Percentiles rank a stretch among this genome's conserved stretches.
Conservation (phyloP, 805 yeast species). For the Geotrichum ghanense region DNA sequence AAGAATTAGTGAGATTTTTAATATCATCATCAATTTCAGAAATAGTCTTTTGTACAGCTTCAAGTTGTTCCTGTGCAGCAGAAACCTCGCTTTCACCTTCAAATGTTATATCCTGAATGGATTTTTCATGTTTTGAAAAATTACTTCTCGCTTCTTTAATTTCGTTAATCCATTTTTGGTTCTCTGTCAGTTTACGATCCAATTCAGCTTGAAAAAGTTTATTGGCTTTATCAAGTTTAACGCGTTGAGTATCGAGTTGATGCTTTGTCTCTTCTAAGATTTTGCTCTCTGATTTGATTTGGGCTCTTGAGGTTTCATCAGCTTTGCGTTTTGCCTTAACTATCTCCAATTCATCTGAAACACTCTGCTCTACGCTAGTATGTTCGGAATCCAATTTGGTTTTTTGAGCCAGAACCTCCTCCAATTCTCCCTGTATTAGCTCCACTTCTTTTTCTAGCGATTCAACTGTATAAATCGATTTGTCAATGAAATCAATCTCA, state of each 20-base stretch:
- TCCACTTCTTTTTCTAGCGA: constrained; percentile 26
- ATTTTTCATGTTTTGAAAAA: constrained; percentile 9
- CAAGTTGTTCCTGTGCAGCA: constrained; percentile 8
- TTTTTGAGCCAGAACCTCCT: constrained; percentile 17
- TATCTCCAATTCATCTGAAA: constrained; percentile 20
- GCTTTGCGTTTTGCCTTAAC: constrained; percentile 20
- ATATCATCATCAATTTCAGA: constrained; percentile 13
- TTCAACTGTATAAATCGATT: constrained; percentile 22
- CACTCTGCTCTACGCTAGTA: constrained; percentile 14
- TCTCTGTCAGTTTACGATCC: constrained; percentile 7
- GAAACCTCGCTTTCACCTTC: constrained; percentile 8
- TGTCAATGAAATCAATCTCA: constrained; percentile 4
- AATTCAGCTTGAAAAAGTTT: constrained; percentile 13
- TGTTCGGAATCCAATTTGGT: constrained; percentile 22
- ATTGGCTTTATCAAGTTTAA: constrained; percentile 20
- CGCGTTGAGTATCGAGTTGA: constrained; percentile 24
- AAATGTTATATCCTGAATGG: constrained; percentile 5
- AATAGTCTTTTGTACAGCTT: constrained; percentile 10
- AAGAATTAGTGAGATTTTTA: constrained; percentile 4
- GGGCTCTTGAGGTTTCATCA: constrained; percentile 24
- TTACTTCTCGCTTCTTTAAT: constrained; percentile 13
- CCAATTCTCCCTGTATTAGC: constrained; percentile 23
- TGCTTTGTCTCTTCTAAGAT: constrained; percentile 27
- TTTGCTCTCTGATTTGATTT: constrained; percentile 26
- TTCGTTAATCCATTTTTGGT: constrained; percentile 13